Conservation (phyloP, 345 rosid genomes). For the Eucalyptus globulus region DNA sequence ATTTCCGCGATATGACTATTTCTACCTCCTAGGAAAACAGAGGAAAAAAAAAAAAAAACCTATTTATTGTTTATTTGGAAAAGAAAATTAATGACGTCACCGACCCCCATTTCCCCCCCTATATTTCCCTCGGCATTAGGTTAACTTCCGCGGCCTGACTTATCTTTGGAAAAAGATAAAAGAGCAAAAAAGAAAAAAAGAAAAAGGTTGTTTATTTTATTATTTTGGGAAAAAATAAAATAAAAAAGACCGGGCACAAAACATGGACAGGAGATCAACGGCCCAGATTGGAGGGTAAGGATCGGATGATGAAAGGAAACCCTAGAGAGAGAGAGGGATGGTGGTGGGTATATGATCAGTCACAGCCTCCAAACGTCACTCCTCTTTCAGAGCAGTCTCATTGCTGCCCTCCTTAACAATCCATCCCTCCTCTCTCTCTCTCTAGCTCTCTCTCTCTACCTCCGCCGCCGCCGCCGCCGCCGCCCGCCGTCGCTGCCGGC, state of each 20-base stretch:
- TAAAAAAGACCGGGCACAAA: background rate
- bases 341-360: background rate
- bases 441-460: background rate
- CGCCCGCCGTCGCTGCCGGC: background rate
- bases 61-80: background rate
- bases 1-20: background rate
- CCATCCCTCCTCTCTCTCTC: background rate
- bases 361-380: background rate
- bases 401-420: background rate
- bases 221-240: background rate
- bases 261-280: background rate
- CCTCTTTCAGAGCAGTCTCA: background rate
- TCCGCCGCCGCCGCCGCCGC: slow-evolving; percentile 43
- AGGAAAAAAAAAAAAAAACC: too few relatives aligned
- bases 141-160: background rate
- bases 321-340: background rate
- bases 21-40: too few relatives aligned
- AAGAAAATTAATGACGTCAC: background rate
- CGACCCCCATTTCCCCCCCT: background rate
- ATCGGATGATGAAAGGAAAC: background rate
- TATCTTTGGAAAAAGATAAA: background rate
- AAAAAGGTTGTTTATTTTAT: background rate
- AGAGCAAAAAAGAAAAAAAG: background rate
- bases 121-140: background rate
- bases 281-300: background rate